A percentile compares a stretch with the other conserved stretches of the same genome.
Conservation (phyloP, 495 filamentous ascomycete genomes). For the Arthonia radiata region DNA sequence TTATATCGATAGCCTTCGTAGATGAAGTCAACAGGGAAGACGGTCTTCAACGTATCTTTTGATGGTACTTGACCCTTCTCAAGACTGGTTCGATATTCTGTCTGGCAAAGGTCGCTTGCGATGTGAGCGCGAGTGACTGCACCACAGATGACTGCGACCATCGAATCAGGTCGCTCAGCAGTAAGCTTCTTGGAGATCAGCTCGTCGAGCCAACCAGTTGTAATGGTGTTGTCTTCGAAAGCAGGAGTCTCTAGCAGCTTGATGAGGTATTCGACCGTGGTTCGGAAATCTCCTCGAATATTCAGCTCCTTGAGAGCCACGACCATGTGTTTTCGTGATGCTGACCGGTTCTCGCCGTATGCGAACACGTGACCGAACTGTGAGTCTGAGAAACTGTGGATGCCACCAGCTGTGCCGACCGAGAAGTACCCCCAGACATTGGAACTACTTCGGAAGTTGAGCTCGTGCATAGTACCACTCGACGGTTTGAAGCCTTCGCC, state of each 20-base stretch:
- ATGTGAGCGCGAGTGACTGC: slow-evolving; percentile 88
- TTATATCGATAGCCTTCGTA: slow-evolving; percentile 93
- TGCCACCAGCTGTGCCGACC: slow-evolving; percentile 82
- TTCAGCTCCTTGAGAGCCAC: slow-evolving; percentile 95
- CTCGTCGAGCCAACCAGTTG: slow-evolving; percentile 96
- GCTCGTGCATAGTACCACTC: slow-evolving; percentile 92
- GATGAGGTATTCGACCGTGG: slow-evolving; percentile 96
- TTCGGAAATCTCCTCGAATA: slow-evolving; percentile 97
- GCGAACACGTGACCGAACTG: slow-evolving; percentile 99
- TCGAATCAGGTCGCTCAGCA: slow-evolving; percentile 80
- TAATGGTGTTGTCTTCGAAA: slow-evolving; percentile 98
- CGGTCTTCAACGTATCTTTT: slow-evolving; percentile 90
- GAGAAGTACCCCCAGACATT: slow-evolving; percentile 99
- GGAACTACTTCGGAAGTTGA: slow-evolving; percentile 95
- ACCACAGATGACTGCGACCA: slow-evolving; percentile 75
- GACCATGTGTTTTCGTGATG: slow-evolving; percentile 98
- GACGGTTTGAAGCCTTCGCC: slow-evolving; percentile 99
- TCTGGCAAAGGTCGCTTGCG: slow-evolving; percentile 64
- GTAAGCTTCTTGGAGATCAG: slow-evolving; percentile 95
- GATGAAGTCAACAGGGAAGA: slow-evolving; percentile 97
- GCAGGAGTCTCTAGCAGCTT: slow-evolving; percentile 96
- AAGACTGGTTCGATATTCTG: slow-evolving; percentile 67
- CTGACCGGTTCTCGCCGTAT: slow-evolving; percentile 87
- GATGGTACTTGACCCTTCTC: slow-evolving; percentile 93
- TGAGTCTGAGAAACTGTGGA: slow-evolving; percentile 96